phyloP scores from a whole-genome alignment of 1,284 basidiomycete genomes.

The Malassezia cuniculi region DNA sequence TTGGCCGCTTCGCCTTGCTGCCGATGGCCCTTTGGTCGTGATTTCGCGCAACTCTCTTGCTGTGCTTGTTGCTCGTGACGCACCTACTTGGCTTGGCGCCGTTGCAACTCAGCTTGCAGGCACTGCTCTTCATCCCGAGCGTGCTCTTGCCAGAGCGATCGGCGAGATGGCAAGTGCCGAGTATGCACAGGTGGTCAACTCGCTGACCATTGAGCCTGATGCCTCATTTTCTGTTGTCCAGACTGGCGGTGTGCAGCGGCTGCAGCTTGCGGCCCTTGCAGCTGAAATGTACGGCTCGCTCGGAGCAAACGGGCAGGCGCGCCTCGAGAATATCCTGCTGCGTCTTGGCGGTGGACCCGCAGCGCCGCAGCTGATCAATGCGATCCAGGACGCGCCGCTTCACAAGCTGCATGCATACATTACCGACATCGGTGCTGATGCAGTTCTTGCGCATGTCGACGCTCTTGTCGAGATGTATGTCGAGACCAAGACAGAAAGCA shows the following conservation, averaged over 20 bases:
- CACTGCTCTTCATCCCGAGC: slow-evolving; percentile 9
- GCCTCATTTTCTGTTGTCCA: slow-evolving; percentile 3
- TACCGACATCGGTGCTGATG: no score
- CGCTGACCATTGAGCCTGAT: background rate
- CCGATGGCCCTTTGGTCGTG: no score
- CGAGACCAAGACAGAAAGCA: no score
- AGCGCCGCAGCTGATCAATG: no score
- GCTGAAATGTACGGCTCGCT: background rate
- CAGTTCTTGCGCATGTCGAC: no score
- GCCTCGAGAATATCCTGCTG: no score
- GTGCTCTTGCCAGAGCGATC: slow-evolving; percentile 3
- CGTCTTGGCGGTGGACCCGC: no score
- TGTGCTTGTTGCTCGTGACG: slow-evolving; percentile 18
- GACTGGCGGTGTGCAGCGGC: background rate
- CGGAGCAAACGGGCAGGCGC: background rate
- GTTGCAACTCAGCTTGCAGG: slow-evolving; percentile 6
- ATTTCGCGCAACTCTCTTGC: slow-evolving; percentile 5
- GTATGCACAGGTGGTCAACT: slow-evolving; percentile 2
- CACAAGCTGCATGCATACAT: no score
- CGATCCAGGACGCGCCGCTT: no score
- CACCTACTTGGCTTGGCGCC: slow-evolving; percentile 7
- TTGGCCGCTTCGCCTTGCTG: slow-evolving; percentile 26
- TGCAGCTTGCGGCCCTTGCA: slow-evolving; percentile 4
- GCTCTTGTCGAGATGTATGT: no score
- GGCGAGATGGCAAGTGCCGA: slow-evolving; percentile 11